Conservation (phyloP, 75 land plant genomes). For the Pseudotsuga menziesii region DNA sequence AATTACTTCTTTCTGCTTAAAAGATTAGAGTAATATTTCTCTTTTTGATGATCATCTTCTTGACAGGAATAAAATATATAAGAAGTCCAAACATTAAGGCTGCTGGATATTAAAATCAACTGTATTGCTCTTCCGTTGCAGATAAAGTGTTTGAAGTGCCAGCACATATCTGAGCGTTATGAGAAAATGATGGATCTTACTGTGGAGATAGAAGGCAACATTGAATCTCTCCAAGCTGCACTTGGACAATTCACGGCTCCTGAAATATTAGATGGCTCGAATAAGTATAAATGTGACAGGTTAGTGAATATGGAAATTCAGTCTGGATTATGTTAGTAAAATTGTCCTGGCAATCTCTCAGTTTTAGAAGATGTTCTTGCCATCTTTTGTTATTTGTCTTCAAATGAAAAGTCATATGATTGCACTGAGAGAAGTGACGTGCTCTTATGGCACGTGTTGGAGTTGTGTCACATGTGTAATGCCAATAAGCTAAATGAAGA, state of each 20-base stretch:
- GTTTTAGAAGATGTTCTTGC: not conserved
- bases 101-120: not conserved
- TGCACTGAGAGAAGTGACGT: not conserved
- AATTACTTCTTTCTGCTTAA: not conserved
- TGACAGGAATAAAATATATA: not conserved
- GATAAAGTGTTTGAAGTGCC: conserved; percentile 85
- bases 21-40: not conserved
- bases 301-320: conserved; percentile 14
- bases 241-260: conserved; percentile 59
- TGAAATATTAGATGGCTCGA: conserved; percentile 77
- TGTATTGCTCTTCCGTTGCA: conserved; percentile 11
- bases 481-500: too few species aligned
- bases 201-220: conserved; percentile 79
- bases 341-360: not conserved
- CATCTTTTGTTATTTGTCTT: not conserved
- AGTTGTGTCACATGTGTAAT: not conserved
- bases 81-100: not conserved
- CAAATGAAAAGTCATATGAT: not conserved
- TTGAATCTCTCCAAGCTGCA: conserved; percentile 85
- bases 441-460: not conserved
- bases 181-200: conserved; percentile 93
- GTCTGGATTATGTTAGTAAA: not conserved
- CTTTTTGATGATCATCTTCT: not conserved
- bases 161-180: conserved; percentile 52
- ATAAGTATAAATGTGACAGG: conserved; percentile 85